Evolutionary conservation across 495 filamentous ascomycete species (phyloP), one percentile per base, ranked within the genome.

Genomic region (Hyaloscypha variabilis): DNA sequence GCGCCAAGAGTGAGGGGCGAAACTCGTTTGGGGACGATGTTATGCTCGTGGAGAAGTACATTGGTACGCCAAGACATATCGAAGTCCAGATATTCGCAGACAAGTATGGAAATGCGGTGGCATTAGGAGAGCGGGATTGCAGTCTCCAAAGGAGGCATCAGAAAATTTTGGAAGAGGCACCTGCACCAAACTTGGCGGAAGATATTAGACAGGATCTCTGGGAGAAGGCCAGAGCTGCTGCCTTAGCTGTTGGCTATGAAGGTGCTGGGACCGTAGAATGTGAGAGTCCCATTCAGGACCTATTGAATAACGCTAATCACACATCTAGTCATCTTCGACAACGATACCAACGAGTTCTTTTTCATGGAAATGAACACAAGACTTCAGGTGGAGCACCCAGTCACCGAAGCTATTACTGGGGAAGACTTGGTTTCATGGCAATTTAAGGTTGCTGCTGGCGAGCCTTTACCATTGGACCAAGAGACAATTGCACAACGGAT

Each of bases 331-430:
- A 99, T 99, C 64, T 94, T 99, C 63, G 96, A 99, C 79, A 96
- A 95, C 71, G 96, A 97, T 65, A 89, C 89, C 0, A 91, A 90
- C 8, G 83, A 94, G 52, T 98, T 98, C 77, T 99, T 92, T 81
- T 99, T 99, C 77, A 98, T 99, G 95, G 95, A 99, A 77, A 98
- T 98, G 95, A 99, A 99, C 78, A 97, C 95, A 0, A 85, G 95
- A 58, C 82, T 99, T 10, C 95, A 99, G 74, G 95, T 99, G 25
- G 95, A 99, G 76, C 95, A 99, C 70, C 96, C 95, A 10, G 95
- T 98, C 24, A 98, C 92, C 3, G 95, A 99, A 77, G 95, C 93
- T 88, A 90, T 98, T 31, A 97, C 94, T 17, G 94, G 94, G 19
- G 90, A 93, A 67, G 95, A 99, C 73, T 81, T 99, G 30, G 95